Evolutionary conservation across 2,329 filamentous ascomycete genomes (phyloP), one percentile per base, ranked within the genome.

Genomic region (Aspergillus flavus): DNA sequence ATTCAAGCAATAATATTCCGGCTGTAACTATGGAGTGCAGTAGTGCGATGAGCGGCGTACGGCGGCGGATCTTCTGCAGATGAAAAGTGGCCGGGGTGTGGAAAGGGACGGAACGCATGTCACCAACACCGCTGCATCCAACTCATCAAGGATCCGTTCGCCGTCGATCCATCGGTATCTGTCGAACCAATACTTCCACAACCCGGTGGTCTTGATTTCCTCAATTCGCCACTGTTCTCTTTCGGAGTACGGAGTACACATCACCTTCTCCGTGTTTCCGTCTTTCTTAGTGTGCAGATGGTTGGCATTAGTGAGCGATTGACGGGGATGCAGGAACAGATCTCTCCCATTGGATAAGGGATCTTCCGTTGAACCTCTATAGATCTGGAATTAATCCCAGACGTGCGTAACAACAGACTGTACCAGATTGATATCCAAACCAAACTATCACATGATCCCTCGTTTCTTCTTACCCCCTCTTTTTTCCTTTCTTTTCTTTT

Each of bases 1-100:
- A 39, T 26, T 36, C 52, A 55, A 55, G 52, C 52, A 55, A 55
- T 39, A 54, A 55, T 55, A 55, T 55, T 39, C 52, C 52, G 32
- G 52, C 32, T 55, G 52, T 55, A 55, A 59, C 58, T 59, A 41
- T 59, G 52, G 52, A 55, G 52, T 55, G 52, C 52, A 55, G 52
- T 55, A 30, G 58, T 41, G 26, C 48, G 45, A 64, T 57, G 50
- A 46, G 56, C 55, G 57, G 58, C 52, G 59, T 57, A 48, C 60
- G 52, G 64, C 60, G 57, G 64, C 60, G 57, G 64, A 64, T 67
- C 65, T 64, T 64, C 66, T 68, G 63, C 66, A 68, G 64, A 58
- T 62, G 53, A 62, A 63, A 64, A 59, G 57, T 65, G 63, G 58
- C 62, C 60, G 61, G 61, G 59, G 52, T 55, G 52, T 55, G 52